A percentile compares a stretch with the other conserved stretches of the same genome.
Evolutionary conservation across 2,329 filamentous ascomycete genomes (phyloP).

Genomic region (Stachybotrys echinatus): DNA sequence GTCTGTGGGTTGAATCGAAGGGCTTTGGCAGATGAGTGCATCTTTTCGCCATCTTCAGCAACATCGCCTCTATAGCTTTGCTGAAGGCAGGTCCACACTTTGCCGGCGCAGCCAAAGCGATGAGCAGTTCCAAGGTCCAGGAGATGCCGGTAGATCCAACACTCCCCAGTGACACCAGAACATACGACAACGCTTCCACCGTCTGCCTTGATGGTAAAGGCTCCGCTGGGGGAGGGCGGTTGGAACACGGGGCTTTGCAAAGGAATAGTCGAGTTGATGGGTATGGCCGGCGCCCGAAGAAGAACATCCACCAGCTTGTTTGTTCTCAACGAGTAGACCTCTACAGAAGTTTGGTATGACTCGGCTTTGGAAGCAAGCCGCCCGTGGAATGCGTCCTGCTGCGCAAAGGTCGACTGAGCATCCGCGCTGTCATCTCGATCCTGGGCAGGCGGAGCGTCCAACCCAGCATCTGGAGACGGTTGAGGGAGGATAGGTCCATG

Average conservation of each 20-base stretch:
- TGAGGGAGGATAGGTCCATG: conserved; percentile 66
- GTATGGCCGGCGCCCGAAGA: conserved; percentile 61
- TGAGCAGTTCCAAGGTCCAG: conserved; percentile 34
- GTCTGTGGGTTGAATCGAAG: conserved; percentile 44
- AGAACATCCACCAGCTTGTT: conserved; percentile 67
- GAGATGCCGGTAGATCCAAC: conserved; percentile 66
- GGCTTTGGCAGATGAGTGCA: conserved; percentile 26
- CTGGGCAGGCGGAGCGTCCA: conserved; percentile 36
- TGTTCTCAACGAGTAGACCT: conserved; percentile 81
- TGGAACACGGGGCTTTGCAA: conserved; percentile 59
- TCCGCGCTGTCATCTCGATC: conserved; percentile 8
- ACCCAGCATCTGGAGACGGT: conserved; percentile 27
- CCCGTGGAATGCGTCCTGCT: conserved; percentile 28
- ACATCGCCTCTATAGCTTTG: conserved; percentile 45
- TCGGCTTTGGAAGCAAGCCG: conserved; percentile 38
- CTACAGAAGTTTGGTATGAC: conserved; percentile 80
- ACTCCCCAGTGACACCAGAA: conserved; percentile 80
- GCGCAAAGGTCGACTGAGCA: conserved; percentile 21
- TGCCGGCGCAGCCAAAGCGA: conserved; percentile 67
- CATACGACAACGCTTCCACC: conserved; percentile 67
- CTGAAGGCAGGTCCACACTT: conserved; percentile 87
- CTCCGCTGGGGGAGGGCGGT: conserved; percentile 65
- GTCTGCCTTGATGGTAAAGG: conserved; percentile 68
- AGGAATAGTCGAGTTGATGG: conserved; percentile 49
- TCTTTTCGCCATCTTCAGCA: conserved; percentile 39